A percentile compares a stretch with the other conserved stretches of the same genome.
Conservation (phyloP, 345 rosid species). For the Lagerstroemia speciosa region DNA sequence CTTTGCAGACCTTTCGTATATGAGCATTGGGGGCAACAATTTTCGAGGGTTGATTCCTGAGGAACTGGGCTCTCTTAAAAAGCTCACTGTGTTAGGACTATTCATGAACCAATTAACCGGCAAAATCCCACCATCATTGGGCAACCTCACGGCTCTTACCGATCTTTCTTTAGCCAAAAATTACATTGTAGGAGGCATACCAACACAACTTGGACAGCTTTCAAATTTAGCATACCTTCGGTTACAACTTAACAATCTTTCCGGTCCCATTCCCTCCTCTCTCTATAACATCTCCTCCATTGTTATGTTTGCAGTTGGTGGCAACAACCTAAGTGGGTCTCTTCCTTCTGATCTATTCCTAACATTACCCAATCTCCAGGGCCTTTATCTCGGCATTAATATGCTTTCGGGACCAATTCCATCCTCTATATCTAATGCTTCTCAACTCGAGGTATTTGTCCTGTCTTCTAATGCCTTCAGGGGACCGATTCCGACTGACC, state of each 20-base stretch:
- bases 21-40: not conserved
- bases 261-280: conserved; percentile 21
- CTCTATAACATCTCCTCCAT: conserved; percentile 24
- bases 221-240: conserved; percentile 9
- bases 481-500: conserved; percentile 6
- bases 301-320: conserved; percentile 7
- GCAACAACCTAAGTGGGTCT: conserved; percentile 20
- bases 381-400: not conserved
- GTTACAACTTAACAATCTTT: conserved; percentile 14
- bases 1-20: not conserved
- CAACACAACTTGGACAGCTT: conserved; percentile 15
- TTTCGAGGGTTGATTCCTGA: conserved; percentile 11
- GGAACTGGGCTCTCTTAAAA: conserved; percentile 7
- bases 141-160: conserved; percentile 13
- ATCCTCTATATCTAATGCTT: conserved; percentile 5
- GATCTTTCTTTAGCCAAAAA: not conserved
- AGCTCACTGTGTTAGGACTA: not conserved
- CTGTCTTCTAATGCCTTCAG: not conserved
- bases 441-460: not conserved
- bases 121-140: conserved; percentile 9
- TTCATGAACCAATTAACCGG: conserved; percentile 6
- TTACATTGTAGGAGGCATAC: conserved; percentile 15
- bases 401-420: not conserved
- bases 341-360: conserved; percentile 13
- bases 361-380: conserved; percentile 7